Base-by-base conservation (phyloP, 768 basidiomycete genomes). In the Panaeolus cyanescens region DNA sequence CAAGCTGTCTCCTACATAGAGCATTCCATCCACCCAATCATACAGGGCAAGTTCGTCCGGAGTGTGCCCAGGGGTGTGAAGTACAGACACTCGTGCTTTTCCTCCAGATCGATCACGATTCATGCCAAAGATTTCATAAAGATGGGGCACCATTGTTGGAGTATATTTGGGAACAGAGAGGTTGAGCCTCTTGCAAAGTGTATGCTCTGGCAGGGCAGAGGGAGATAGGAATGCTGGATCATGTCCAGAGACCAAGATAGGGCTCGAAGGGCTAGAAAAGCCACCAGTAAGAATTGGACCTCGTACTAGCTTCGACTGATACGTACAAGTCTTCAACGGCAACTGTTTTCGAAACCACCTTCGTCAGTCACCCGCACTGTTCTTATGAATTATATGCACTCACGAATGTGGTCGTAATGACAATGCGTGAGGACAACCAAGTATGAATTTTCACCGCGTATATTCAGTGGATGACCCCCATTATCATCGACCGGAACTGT, bases 401-500 rank as follows among this genome's bases (percentile, higher is more conserved):
- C 68, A 85, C 84, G 71, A 33, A 86, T 86, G 63, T 85, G 84
- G 64, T 86, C 85, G 63, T 83, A 85, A 62, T 86, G 85, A 60
- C 83, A 84, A 66, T 85, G 84, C 10, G 78, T 84, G 39, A 78
- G 71, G 20, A 81, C 80, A 8, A 85, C 76, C 34, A 83, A 65
- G 60, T 86, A 86, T 34, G 68, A 65, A 76, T 81, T 67, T 50
- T 61, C 66, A 9, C 79, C 77, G 2, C 66, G 72, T 40, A 70
- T 68, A 62, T 86, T 86, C 62, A 86, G 69, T 25, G 84, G 79
- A 36, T 59, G 57, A 15, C 73, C 76, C 9, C 63, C 72, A 63
- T 85, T 85, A 54, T 80, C 81, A 5, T 68, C 65, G 25, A 85
- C 64, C 2, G 62, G 62, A 4, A 81, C 75, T 13, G 75, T 78